Conservation (phyloP, 331 rosid genomes). For the Arachis monticola region DNA sequence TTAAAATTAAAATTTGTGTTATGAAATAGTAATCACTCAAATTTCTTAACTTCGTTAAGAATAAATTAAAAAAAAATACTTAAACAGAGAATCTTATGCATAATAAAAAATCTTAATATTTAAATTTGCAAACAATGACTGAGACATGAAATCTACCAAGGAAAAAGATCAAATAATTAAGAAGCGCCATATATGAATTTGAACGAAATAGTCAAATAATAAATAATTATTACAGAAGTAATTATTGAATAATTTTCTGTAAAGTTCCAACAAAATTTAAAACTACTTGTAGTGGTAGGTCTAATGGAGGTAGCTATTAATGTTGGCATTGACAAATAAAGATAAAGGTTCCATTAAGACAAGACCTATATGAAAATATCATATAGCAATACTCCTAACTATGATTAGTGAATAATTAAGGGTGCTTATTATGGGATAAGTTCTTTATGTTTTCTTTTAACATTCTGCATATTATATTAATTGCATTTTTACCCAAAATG, state of each 20-base stretch:
- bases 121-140: slow-evolving; percentile 10
- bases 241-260: slow-evolving; percentile 23
- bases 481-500: background rate
- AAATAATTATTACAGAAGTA: background rate
- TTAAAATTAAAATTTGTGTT: background rate
- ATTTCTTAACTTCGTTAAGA: background rate
- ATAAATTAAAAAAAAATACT: background rate
- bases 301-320: slow-evolving; percentile 11
- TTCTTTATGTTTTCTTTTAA: too few relatives aligned
- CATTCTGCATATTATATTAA: background rate
- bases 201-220: background rate
- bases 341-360: background rate
- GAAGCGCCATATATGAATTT: background rate
- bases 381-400: background rate
- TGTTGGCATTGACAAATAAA: background rate
- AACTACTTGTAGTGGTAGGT: background rate
- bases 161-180: background rate
- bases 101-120: background rate
- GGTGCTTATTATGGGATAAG: too few relatives aligned
- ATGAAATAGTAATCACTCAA: background rate
- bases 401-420: background rate
- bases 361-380: background rate
- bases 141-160: background rate
- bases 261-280: background rate
- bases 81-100: background rate